Percentiles rank a stretch among this genome's conserved stretches.
phyloP scores from a whole-genome alignment of 495 filamentous ascomycete genomes.

The Hapsidospora chrysogenum region DNA sequence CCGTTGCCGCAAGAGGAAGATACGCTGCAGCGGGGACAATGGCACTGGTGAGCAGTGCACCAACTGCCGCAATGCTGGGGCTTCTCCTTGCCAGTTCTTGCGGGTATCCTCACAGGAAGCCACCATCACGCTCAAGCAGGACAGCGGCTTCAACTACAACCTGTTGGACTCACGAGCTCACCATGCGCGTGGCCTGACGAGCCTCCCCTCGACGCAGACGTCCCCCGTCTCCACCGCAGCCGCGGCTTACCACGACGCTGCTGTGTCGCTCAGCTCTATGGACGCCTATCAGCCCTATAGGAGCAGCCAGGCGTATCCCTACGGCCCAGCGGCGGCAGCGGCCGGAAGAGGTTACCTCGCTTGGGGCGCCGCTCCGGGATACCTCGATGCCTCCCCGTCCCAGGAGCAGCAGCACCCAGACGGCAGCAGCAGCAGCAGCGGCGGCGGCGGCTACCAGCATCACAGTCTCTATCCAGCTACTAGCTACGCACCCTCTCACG shows the following conservation, averaged over 20 bases:
- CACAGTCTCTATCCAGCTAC: no score
- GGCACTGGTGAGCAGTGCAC: constrained; percentile 59
- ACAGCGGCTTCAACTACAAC: constrained; percentile 1
- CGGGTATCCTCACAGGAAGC: constrained; percentile 37
- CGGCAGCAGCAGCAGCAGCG: no score
- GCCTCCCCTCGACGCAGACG: not conserved
- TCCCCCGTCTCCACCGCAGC: not conserved
- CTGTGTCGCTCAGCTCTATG: not conserved
- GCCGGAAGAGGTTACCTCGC: not conserved
- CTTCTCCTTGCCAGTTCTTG: constrained; percentile 57
- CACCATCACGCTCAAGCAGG: not conserved
- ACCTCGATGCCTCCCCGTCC: not conserved
- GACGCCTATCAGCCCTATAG: not conserved
- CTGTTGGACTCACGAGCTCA: not conserved
- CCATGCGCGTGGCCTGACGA: not conserved
- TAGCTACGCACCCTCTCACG: no score
- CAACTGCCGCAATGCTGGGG: constrained; percentile 65
- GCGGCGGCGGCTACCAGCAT: no score
- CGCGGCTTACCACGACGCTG: not conserved
- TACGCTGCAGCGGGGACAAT: constrained; percentile 82
- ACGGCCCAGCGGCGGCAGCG: not conserved
- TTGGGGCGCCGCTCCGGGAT: not conserved
- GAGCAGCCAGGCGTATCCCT: constrained; percentile 1
- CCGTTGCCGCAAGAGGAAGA: constrained; percentile 86
- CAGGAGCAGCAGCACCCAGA: not conserved